Evolutionary conservation across 345 rosid genomes (phyloP).

Genomic region (Turnera subulata): DNA sequence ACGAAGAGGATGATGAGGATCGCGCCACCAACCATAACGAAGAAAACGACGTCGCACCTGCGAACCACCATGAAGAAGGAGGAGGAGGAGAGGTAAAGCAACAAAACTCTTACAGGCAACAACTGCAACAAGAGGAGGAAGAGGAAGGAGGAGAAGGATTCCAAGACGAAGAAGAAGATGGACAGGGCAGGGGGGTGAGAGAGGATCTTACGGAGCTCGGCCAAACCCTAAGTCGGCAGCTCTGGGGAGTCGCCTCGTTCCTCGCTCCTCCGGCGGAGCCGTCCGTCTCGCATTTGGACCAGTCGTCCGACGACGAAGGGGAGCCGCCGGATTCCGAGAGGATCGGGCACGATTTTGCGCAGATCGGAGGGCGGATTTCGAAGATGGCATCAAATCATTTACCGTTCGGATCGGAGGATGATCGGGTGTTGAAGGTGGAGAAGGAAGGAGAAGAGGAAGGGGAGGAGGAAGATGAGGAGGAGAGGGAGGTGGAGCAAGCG

Average conservation of each 20-base stretch:
- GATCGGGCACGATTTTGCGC: constrained; percentile 22
- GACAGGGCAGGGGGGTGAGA: constrained; percentile 66
- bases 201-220: constrained; percentile 78
- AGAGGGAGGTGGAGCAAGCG: too few species aligned
- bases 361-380: constrained; percentile 48
- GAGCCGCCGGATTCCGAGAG: constrained; percentile 23
- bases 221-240: constrained; percentile 64
- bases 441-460: constrained; percentile 15
- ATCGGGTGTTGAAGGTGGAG: constrained; percentile 27
- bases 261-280: constrained; percentile 54
- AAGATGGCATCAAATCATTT: constrained; percentile 44
- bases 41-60: constrained; percentile 29
- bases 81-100: constrained; percentile 9
- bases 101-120: constrained; percentile 10
- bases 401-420: constrained; percentile 39
- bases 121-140: background rate
- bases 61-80: constrained; percentile 16
- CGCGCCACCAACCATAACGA: background rate
- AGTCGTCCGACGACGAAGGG: constrained; percentile 24
- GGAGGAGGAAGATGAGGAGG: constrained; percentile 20
- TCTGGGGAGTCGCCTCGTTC: constrained; percentile 94
- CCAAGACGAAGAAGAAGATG: constrained; percentile 38
- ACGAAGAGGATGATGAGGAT: constrained; percentile 13
- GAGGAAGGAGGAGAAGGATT: background rate
- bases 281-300: constrained; percentile 17